Evolutionary conservation across 345 rosid species (phyloP), one percentile per base, ranked within the genome.

Genomic region (Moringa oleifera): DNA sequence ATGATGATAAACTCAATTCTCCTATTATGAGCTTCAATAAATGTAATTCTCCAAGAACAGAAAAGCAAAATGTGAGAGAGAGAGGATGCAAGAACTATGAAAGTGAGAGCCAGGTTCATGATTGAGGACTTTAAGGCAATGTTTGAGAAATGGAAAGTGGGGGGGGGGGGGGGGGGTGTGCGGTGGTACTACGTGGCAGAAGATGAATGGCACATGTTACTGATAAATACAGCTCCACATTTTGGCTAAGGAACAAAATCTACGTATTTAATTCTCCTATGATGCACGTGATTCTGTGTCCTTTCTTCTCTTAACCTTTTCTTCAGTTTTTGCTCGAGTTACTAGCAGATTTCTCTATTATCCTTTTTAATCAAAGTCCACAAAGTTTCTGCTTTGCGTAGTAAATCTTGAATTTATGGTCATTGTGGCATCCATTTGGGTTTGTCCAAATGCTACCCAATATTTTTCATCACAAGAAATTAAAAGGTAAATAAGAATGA

Each of bases 191-290:
- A 15, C 23, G 36, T 21, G 2, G 17, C 45, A 28, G 22, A 55
- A 24, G 45, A 57, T 51, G 57, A 49, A 55, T 53, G 54, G 50
- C 33, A 63, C 58, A 24, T 28, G 33, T 28, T 28, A 28, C 8
- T 28, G 47, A 41, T 41, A 46, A 36, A 18, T 58, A 68, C 77
- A 73, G 73, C 73, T 73, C 56, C 25, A 37, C 59, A 55, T 55
- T 59, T 68, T 33, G 45, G 67, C 63, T 68, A 68, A 73, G 61
- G 65, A 73, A 68, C 77, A 51, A 72, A 73, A 55, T 68, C 80
- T 56, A 56, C 74, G 21, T 57, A 72, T 72, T 57, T 62, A 59
- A 67, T 67, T 73, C 68, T 68, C 70, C 64, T 54, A 59, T 64
- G 56, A 69, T 59, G 73, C 77, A 73, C 77, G 68, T 73, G 77